Percentiles rank a stretch among this genome's conserved stretches.
phyloP scores from a whole-genome alignment of 1,139 yeast species.

The Magnusiomyces clavatus region DNA sequence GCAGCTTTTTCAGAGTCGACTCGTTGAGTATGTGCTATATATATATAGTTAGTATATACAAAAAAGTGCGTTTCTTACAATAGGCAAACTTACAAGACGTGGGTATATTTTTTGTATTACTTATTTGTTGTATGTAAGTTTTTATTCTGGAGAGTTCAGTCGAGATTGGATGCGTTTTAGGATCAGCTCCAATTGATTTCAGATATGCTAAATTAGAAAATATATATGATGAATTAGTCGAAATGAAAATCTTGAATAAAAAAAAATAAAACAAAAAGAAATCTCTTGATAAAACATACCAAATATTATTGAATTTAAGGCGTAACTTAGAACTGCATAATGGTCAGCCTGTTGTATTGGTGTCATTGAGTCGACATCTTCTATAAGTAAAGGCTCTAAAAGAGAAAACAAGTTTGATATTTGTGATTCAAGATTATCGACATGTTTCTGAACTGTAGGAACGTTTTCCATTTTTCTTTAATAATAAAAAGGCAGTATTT shows the following conservation, averaged over 20 bases:
- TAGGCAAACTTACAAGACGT: too few relatives aligned
- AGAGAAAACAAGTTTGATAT: slow-evolving; percentile 25
- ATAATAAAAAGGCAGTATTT: too few relatives aligned
- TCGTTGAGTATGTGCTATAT: not conserved
- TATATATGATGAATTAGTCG: not conserved
- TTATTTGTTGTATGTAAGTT: slow-evolving; percentile 55
- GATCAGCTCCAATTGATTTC: slow-evolving; percentile 52
- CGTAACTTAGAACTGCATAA: slow-evolving; percentile 33
- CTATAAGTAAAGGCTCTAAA: slow-evolving; percentile 24
- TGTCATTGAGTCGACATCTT: slow-evolving; percentile 24
- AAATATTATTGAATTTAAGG: slow-evolving; percentile 38
- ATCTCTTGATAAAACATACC: not conserved
- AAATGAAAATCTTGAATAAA: too few relatives aligned
- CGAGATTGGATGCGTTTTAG: slow-evolving; percentile 55
- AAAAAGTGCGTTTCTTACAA: too few relatives aligned
- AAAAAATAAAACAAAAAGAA: slow-evolving; percentile 29
- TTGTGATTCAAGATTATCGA: slow-evolving; percentile 24
- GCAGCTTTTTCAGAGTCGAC: slow-evolving; percentile 31
- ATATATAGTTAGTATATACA: too few relatives aligned
- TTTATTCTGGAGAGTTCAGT: slow-evolving; percentile 65
- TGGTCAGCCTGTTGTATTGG: slow-evolving; percentile 30
- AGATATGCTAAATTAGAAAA: slow-evolving; percentile 39
- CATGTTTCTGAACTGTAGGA: slow-evolving; percentile 20
- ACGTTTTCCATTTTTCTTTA: slow-evolving; percentile 24
- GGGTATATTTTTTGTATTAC: slow-evolving; percentile 33